Evolutionary conservation across 73 alveolate genomes (phyloP).

Genomic region (Paramecium octaurelia): DNA sequence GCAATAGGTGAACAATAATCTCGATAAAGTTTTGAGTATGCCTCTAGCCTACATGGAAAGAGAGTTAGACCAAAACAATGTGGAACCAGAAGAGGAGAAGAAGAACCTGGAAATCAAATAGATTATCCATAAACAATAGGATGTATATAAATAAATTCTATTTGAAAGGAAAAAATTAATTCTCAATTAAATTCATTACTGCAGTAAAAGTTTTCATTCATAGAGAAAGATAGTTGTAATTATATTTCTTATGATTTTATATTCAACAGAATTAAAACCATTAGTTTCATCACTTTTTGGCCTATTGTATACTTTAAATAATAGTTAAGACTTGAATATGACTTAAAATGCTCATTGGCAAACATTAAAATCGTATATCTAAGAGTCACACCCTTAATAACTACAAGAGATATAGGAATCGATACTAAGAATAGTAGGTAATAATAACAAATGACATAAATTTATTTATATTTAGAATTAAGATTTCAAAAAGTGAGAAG

Average conservation of each 20-base stretch:
- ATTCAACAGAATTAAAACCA: not conserved
- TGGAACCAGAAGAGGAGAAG: not conserved
- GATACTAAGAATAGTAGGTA: not conserved
- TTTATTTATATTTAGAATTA: not conserved
- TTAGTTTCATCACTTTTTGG: not conserved
- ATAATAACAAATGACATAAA: not conserved
- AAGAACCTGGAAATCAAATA: not conserved
- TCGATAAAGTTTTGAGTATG: not conserved
- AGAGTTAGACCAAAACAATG: slow-evolving; percentile 10
- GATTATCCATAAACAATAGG: not conserved
- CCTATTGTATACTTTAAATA: not conserved
- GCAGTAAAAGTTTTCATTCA: not conserved
- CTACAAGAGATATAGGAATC: slow-evolving; percentile 1
- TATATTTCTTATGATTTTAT: not conserved
- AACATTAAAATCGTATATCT: not conserved
- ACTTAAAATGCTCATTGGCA: not conserved
- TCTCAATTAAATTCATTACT: not conserved
- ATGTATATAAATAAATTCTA: not conserved
- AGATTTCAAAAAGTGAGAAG: slow-evolving; percentile 6
- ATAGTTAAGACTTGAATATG: not conserved
- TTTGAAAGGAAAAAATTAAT: not conserved
- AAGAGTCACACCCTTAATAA: not conserved
- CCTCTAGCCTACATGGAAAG: slow-evolving; percentile 34
- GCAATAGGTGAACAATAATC: not conserved
- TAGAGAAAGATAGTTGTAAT: not conserved